Conservation (phyloP, 768 basidiomycete genomes). For the Artomyces pyxidatus region DNA sequence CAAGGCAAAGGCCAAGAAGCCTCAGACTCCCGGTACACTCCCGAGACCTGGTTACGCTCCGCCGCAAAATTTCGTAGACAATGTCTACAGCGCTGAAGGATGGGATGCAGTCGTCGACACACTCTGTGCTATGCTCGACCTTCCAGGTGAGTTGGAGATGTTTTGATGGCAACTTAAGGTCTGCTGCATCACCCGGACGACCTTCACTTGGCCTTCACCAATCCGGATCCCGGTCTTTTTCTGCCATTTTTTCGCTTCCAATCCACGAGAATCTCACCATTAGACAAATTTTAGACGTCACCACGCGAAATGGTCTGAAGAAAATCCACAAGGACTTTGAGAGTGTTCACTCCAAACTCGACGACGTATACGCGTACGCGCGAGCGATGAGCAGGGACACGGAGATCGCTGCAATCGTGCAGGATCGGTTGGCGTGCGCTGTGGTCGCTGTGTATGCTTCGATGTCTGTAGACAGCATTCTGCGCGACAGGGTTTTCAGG, state of each 20-base stretch:
- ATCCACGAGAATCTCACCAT: too few relatives aligned
- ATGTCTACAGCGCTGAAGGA: slow-evolving; percentile 39
- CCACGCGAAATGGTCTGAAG: slow-evolving; percentile 50
- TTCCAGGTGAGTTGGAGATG: slow-evolving; percentile 53
- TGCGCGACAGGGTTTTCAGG: slow-evolving; percentile 51
- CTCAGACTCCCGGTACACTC: background rate
- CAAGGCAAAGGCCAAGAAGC: background rate
- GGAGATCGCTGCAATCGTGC: background rate
- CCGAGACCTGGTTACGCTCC: background rate
- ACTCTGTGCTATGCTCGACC: slow-evolving; percentile 41
- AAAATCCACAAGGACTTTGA: slow-evolving; percentile 54
- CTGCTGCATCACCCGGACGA: too few relatives aligned
- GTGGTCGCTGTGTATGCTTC: slow-evolving; percentile 56
- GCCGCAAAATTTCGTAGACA: slow-evolving; percentile 23
- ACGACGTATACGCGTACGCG: slow-evolving; percentile 39
- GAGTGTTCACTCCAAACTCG: slow-evolving; percentile 39
- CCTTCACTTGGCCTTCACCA: too few relatives aligned
- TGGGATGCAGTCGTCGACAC: slow-evolving; percentile 41
- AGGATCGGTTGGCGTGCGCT: slow-evolving; percentile 28
- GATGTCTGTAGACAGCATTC: slow-evolving; percentile 51
- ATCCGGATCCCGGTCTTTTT: background rate
- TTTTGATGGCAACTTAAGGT: too few relatives aligned
- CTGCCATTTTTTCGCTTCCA: slow-evolving; percentile 2
- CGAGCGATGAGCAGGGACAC: slow-evolving; percentile 36
- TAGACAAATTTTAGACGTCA: slow-evolving; percentile 46